A percentile compares a stretch with the other conserved stretches of the same genome.
These are phyloP conservation scores for Magnolia changhungtana DNA, from an alignment of 164 flowering plant genomes.

Conservation along the genomic window DNA sequence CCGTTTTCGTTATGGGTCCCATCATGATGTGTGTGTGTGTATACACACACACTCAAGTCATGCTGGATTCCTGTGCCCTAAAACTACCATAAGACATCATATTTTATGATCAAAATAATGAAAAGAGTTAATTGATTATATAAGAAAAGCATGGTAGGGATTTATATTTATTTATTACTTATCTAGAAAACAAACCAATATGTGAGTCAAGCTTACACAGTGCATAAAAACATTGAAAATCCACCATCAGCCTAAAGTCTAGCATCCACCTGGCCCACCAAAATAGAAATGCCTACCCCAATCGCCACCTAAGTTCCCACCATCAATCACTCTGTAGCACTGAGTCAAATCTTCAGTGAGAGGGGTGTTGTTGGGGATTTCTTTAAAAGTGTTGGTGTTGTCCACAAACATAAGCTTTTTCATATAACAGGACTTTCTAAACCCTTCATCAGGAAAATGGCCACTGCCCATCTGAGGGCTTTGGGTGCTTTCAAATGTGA, in stretches of 20 bases:
- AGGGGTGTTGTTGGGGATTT: not conserved
- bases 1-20: too few relatives aligned
- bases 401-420: not conserved
- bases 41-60: too few relatives aligned
- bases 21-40: too few relatives aligned
- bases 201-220: too few relatives aligned
- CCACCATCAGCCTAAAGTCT: not conserved
- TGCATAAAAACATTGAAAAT: too few relatives aligned
- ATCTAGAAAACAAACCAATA: too few relatives aligned
- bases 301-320: not conserved
- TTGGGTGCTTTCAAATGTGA: not conserved
- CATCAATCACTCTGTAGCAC: not conserved
- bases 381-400: not conserved
- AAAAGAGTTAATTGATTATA: too few relatives aligned
- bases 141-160: too few relatives aligned
- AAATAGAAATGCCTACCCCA: not conserved
- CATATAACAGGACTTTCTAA: not conserved
- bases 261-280: not conserved
- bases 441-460: not conserved
- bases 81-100: too few relatives aligned
- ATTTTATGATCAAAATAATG: too few relatives aligned
- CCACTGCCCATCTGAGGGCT: conserved; percentile 7
- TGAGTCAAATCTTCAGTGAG: not conserved
- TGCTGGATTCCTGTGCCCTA: too few relatives aligned
- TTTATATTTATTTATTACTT: too few relatives aligned